phyloP scores from a whole-genome alignment of 2,329 filamentous ascomycete species.

The Atkinsonella hypoxylon region DNA sequence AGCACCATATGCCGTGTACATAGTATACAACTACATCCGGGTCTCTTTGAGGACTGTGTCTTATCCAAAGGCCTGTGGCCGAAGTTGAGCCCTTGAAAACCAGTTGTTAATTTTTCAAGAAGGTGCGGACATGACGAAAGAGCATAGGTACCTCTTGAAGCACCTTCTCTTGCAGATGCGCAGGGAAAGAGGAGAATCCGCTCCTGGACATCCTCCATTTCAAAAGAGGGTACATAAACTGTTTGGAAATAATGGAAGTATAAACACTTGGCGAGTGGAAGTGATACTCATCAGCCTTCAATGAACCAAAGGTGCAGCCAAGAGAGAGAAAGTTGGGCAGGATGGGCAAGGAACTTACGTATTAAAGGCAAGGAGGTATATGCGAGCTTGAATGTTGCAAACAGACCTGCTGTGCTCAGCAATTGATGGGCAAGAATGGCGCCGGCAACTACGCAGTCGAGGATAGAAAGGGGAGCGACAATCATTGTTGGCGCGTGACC shows the following conservation, averaged over 20 bases:
- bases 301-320: too few relatives aligned
- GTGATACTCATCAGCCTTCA: not conserved
- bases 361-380: slow-evolving; percentile 56
- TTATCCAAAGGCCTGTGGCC: slow-evolving; percentile 58
- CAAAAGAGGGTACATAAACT: slow-evolving; percentile 61
- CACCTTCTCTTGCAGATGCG: slow-evolving; percentile 46
- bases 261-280: not conserved
- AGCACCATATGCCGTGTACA: slow-evolving; percentile 47
- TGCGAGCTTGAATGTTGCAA: slow-evolving; percentile 45
- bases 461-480: slow-evolving; percentile 58
- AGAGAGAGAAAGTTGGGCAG: too few relatives aligned
- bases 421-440: slow-evolving; percentile 61
- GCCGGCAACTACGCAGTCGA: slow-evolving; percentile 66
- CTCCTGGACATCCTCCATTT: slow-evolving; percentile 65
- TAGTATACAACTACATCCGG: slow-evolving; percentile 77
- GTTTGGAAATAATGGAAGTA: slow-evolving; percentile 45
- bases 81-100: slow-evolving; percentile 23
- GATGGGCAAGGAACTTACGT: not conserved
- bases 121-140: too few relatives aligned
- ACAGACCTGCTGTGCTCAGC: slow-evolving; percentile 52
- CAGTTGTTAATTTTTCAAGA: not conserved
- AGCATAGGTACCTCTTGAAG: slow-evolving; percentile 15
- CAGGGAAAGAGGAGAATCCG: slow-evolving; percentile 49
- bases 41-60: slow-evolving; percentile 42
- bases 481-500: slow-evolving; percentile 41